These are phyloP conservation scores for Solanum etuberosum DNA, from an alignment of 257 asterid genomes.

Conservation along the genomic window DNA sequence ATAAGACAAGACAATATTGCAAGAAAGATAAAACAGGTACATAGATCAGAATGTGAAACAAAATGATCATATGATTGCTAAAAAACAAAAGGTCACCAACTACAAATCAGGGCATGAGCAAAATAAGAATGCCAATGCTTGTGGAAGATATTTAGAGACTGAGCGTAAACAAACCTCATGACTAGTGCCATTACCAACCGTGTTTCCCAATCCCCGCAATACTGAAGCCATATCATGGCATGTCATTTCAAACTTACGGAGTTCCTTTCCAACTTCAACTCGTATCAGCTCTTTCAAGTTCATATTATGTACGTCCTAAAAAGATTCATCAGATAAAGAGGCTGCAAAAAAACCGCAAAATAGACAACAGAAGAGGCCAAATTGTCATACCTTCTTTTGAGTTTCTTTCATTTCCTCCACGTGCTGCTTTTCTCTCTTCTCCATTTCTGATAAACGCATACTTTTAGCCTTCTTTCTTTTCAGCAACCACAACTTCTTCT, in stretches of 20 bases:
- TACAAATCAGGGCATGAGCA: too few relatives aligned
- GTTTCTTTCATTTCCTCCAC: constrained; percentile 67
- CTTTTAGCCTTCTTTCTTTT: constrained; percentile 67
- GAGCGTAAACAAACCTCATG: constrained; percentile 47
- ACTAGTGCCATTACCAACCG: constrained; percentile 31
- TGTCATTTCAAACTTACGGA: constrained; percentile 37
- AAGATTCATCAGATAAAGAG: not conserved
- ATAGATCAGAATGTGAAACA: too few relatives aligned
- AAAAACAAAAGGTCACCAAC: too few relatives aligned
- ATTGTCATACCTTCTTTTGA: constrained; percentile 59
- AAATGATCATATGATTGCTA: too few relatives aligned
- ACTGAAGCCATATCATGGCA: constrained; percentile 66
- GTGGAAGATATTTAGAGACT: not conserved
- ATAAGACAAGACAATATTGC: not conserved
- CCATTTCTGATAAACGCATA: constrained; percentile 70
- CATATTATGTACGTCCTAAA: constrained; percentile 77
- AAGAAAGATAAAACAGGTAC: not conserved
- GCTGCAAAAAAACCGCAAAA: not conserved
- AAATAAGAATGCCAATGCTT: too few relatives aligned
- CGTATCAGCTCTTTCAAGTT: constrained; percentile 68
- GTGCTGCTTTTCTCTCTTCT: constrained; percentile 80
- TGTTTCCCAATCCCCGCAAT: constrained; percentile 49
- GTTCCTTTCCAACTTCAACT: constrained; percentile 47
- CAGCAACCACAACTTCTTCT: constrained; percentile 29
- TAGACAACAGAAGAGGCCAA: not conserved